A percentile compares a stretch with the other conserved stretches of the same genome.
phyloP scores from a whole-genome alignment of 192 early-diverging fungal genomes.

The Coemansia sp. region DNA sequence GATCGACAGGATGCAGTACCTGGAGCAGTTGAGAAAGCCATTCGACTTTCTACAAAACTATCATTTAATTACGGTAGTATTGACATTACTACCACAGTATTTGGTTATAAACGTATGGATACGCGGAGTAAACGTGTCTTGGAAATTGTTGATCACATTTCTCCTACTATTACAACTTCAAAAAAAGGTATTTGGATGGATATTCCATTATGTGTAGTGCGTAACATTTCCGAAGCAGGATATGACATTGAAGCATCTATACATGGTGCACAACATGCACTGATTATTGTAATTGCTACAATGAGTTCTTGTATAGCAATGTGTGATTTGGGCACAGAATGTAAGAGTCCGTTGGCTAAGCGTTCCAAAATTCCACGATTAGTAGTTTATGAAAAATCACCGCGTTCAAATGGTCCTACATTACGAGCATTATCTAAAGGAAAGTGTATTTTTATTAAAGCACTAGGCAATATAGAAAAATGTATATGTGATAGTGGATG shows the following conservation, averaged over 20 bases:
- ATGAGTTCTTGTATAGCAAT: background rate
- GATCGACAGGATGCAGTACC: constrained; percentile 9
- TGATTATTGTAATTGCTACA: constrained; percentile 4
- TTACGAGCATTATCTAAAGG: background rate
- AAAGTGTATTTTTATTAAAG: background rate
- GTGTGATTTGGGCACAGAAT: constrained; percentile 19
- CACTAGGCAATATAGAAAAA: background rate
- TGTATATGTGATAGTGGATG: constrained; percentile 10
- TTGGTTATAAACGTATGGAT: constrained; percentile 47
- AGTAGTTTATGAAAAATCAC: constrained; percentile 22
- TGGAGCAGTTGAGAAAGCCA: background rate
- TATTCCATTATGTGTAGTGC: constrained; percentile 10
- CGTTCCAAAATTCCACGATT: constrained; percentile 17
- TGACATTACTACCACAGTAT: constrained; percentile 14
- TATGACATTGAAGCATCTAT: constrained; percentile 29
- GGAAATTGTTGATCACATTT: constrained; percentile 22
- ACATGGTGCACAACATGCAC: constrained; percentile 34
- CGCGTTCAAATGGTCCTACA: background rate
- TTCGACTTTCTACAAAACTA: background rate
- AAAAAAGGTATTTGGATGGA: constrained; percentile 37
- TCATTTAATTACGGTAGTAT: constrained; percentile 10
- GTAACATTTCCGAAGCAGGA: background rate
- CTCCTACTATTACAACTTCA: constrained; percentile 5
- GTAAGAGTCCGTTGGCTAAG: constrained; percentile 18
- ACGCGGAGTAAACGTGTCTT: constrained; percentile 10